These are phyloP conservation scores for Pseudogymnoascus sp. DNA, from an alignment of 2,329 filamentous ascomycete genomes.

Conservation along the genomic window DNA sequence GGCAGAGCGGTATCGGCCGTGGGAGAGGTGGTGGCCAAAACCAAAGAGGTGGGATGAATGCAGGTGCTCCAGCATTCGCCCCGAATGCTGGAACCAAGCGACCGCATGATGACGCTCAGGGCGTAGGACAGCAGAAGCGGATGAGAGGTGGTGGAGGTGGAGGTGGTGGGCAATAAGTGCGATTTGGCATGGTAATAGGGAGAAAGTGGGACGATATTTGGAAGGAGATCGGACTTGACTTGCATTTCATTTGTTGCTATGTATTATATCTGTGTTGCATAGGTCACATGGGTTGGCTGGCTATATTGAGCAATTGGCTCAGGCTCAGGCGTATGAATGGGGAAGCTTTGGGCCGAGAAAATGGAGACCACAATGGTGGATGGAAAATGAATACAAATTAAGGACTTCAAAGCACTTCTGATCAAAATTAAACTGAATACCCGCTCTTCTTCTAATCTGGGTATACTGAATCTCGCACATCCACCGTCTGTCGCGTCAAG, in stretches of 20 bases:
- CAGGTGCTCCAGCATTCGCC: conserved; percentile 25
- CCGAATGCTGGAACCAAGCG: conserved; percentile 26
- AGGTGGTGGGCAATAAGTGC: neutral
- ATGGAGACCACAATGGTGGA: neutral
- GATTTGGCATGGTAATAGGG: neutral
- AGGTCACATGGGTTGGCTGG: neutral
- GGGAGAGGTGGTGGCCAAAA: conserved; percentile 18
- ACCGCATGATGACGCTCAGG: conserved; percentile 28
- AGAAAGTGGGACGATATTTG: neutral
- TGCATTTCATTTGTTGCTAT: conserved; percentile 1
- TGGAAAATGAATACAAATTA: conserved; percentile 7
- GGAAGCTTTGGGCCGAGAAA: neutral
- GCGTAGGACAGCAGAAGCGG: conserved; percentile 32
- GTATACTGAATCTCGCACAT: conserved; percentile 1
- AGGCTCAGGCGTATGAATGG: conserved; percentile 2
- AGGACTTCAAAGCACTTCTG: conserved; percentile 1
- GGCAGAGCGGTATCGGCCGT: conserved; percentile 13
- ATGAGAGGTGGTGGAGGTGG: conserved; percentile 34
- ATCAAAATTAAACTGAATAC: neutral
- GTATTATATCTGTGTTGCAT: conserved; percentile 9
- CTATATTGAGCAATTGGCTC: conserved; percentile 2
- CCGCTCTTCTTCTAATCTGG: neutral
- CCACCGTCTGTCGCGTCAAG: neutral
- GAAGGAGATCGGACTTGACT: neutral
- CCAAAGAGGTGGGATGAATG: conserved; percentile 27